Evolutionary conservation across 202 grass and related monocot species (phyloP).

Genomic region (Setaria italica): DNA sequence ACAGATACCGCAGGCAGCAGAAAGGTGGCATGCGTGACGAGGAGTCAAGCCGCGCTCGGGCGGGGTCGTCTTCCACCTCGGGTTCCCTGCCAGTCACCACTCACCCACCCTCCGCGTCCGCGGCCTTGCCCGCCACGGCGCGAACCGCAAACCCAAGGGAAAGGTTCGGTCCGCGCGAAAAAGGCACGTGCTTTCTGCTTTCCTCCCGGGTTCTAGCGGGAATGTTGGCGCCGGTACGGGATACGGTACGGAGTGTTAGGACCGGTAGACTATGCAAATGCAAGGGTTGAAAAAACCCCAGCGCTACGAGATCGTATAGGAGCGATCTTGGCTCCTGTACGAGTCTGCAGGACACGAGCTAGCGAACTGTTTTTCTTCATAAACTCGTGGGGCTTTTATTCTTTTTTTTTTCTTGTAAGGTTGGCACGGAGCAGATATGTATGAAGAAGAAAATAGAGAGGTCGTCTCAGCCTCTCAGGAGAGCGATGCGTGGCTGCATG

Average conservation of each 20-base stretch:
- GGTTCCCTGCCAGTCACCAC: not conserved
- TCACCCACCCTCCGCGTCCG: not conserved
- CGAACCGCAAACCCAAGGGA: too few relatives aligned
- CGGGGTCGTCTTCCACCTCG: not conserved
- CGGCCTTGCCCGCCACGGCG: not conserved
- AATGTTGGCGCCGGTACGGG: constrained; percentile 8
- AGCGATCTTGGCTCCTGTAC: not conserved
- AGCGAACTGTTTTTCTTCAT: not conserved
- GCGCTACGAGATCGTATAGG: not conserved
- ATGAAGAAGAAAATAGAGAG: not conserved
- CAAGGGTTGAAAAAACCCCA: not conserved
- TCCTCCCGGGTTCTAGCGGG: not conserved
- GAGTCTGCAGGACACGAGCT: not conserved
- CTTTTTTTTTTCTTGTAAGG: not conserved
- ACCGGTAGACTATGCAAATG: not conserved
- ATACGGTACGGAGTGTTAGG: not conserved
- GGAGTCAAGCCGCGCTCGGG: constrained; percentile 23
- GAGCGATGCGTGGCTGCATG: not conserved
- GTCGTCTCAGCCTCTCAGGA: not conserved
- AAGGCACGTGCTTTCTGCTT: constrained; percentile 18
- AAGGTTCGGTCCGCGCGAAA: not conserved
- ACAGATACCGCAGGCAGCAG: not conserved
- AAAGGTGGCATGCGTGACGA: not conserved
- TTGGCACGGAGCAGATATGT: not conserved
- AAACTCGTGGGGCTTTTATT: not conserved